Evolutionary conservation across 495 filamentous ascomycete genomes (phyloP).

Genomic region (Xylaria palmicola): DNA sequence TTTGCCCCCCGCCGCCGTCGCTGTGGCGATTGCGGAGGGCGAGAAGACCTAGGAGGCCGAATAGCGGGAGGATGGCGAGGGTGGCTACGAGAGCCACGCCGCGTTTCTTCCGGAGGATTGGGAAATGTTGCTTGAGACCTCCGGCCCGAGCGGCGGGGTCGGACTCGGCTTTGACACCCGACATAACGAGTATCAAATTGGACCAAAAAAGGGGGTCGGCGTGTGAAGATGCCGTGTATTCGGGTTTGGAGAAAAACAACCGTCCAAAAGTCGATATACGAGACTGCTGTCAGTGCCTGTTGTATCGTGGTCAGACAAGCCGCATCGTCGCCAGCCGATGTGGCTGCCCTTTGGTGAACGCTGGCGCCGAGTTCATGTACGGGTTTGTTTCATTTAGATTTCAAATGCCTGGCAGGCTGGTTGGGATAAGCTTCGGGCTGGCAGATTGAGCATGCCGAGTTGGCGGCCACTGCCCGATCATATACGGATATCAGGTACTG

Average conservation of each 20-base stretch:
- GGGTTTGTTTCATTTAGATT: too few relatives aligned
- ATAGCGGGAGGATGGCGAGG: slow-evolving; percentile 36
- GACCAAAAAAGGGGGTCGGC: neutral
- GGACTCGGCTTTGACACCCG: neutral
- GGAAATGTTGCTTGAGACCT: slow-evolving; percentile 36
- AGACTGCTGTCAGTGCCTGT: too few relatives aligned
- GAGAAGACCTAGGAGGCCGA: slow-evolving; percentile 27
- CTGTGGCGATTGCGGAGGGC: slow-evolving; percentile 23
- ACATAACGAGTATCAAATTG: neutral
- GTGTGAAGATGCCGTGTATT: neutral
- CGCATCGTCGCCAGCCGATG: too few relatives aligned
- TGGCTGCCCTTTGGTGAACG: too few relatives aligned
- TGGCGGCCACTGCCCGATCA: too few relatives aligned
- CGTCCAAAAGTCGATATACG: too few relatives aligned
- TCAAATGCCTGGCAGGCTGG: too few relatives aligned
- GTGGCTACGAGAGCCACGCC: slow-evolving; percentile 34
- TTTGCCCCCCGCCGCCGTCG: slow-evolving; percentile 19
- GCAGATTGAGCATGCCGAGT: too few relatives aligned
- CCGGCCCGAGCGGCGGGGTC: neutral
- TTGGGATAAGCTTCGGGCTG: too few relatives aligned
- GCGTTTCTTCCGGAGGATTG: slow-evolving; percentile 38
- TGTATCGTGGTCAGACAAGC: too few relatives aligned
- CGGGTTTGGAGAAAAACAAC: neutral
- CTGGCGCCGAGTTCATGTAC: too few relatives aligned
- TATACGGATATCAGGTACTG: too few relatives aligned